Conservation (phyloP, 176 grass and related monocot genomes). For the Poa pratensis region DNA sequence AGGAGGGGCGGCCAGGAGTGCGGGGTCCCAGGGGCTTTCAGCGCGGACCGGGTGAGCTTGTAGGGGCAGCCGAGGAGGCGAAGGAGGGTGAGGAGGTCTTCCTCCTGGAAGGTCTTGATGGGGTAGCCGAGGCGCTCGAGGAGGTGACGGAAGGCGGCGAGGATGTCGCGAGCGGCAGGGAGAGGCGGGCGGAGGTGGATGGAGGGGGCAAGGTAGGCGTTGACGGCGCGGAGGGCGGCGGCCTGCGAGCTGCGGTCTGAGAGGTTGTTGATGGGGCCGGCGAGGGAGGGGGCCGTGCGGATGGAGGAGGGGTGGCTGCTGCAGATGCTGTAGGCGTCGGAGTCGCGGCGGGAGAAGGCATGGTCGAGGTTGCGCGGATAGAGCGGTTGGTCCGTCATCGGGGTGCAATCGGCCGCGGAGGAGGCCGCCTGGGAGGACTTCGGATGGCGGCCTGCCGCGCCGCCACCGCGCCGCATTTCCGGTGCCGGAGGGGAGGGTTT, state of each 20-base stretch:
- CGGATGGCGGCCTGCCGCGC: constrained; percentile 39
- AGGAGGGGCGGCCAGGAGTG: constrained; percentile 79
- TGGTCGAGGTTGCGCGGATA: constrained; percentile 52
- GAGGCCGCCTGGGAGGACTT: constrained; percentile 44
- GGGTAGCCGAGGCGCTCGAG: constrained; percentile 35
- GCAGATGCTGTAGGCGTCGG: constrained; percentile 69
- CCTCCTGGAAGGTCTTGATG: constrained; percentile 40
- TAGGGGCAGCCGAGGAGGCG: constrained; percentile 54
- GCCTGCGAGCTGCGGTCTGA: constrained; percentile 63
- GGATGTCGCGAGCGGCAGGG: constrained; percentile 71
- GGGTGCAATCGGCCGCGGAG: constrained; percentile 16
- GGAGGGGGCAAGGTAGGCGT: constrained; percentile 56
- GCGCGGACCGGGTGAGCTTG: constrained; percentile 71
- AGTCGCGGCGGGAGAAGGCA: constrained; percentile 71
- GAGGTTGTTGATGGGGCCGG: constrained; percentile 41
- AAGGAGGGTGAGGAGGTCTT: constrained; percentile 59
- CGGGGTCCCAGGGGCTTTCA: constrained; percentile 79
- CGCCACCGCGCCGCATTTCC: constrained; percentile 50
- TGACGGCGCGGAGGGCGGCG: constrained; percentile 69
- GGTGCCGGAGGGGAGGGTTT: neutral
- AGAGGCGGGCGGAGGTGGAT: constrained; percentile 56
- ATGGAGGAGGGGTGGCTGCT: constrained; percentile 63
- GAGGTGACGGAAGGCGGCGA: constrained; percentile 55
- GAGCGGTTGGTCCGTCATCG: constrained; percentile 32
- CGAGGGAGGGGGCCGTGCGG: constrained; percentile 21